Conservation (phyloP, 305 asterid species). For the Fraxinus greggii region DNA sequence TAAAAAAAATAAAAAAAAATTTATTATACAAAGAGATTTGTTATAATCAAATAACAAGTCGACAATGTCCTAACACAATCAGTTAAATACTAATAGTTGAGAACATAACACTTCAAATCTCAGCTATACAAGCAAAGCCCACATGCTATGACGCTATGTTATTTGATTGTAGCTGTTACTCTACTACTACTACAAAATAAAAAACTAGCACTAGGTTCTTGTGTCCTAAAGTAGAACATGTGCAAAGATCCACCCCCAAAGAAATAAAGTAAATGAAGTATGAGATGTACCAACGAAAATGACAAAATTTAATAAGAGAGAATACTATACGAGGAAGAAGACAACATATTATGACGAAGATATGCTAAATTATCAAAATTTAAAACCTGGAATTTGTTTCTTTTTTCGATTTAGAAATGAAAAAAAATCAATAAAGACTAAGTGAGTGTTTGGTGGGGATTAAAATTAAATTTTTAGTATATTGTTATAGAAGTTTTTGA, state of each 20-base stretch:
- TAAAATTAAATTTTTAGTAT: no score
- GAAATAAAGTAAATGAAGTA: neutral
- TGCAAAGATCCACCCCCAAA: neutral
- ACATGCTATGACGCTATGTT: neutral
- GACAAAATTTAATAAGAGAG: neutral
- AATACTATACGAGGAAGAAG: constrained; percentile 10
- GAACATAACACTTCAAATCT: neutral
- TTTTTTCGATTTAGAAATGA: neutral
- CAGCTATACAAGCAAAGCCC: neutral
- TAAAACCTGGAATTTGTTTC: neutral
- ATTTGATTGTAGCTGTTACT: neutral
- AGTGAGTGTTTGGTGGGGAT: no score
- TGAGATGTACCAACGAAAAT: neutral
- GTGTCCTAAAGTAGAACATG: neutral
- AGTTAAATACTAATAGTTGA: neutral
- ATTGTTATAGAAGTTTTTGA: no score
- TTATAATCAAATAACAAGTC: no score
- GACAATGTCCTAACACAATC: no score
- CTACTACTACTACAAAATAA: neutral
- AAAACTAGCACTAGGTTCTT: neutral
- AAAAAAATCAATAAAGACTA: neutral
- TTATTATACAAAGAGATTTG: no score
- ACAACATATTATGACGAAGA: constrained; percentile 25
- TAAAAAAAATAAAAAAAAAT: no score
- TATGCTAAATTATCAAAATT: neutral